Percentiles rank a stretch among this genome's conserved stretches.
phyloP scores from a whole-genome alignment of 1,284 basidiomycete species.

The Tilletia indica region DNA sequence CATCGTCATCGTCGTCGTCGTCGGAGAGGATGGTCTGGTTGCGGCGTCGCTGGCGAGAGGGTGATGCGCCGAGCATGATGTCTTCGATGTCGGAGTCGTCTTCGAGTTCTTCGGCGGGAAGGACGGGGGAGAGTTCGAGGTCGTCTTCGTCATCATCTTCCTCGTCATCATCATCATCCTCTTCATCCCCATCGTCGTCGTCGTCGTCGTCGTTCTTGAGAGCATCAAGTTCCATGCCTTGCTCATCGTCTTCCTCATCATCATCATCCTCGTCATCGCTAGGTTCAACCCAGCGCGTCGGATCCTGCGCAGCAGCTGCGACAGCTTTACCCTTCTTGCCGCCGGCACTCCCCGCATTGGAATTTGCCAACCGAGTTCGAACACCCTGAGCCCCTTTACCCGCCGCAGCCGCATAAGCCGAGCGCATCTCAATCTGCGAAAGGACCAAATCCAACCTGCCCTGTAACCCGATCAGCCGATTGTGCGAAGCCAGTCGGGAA shows the following conservation, averaged over 20 bases:
- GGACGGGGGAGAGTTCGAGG: slow-evolving; percentile 6
- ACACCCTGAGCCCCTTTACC: neutral
- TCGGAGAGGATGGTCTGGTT: neutral
- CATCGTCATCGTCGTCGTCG: neutral
- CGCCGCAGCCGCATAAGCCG: slow-evolving; percentile 36
- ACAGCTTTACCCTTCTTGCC: neutral
- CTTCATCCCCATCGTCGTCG: slow-evolving; percentile 8
- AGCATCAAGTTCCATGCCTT: slow-evolving; percentile 15
- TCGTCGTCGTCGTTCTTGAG: slow-evolving; percentile 9
- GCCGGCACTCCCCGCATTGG: neutral
- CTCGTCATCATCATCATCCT: slow-evolving; percentile 14
- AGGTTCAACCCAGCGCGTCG: slow-evolving; percentile 20
- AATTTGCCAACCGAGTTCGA: neutral
- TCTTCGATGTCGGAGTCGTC: slow-evolving; percentile 18
- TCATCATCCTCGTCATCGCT: slow-evolving; percentile 23
- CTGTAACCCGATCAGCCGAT: slow-evolving; percentile 78
- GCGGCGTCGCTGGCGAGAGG: neutral
- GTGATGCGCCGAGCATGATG: slow-evolving; percentile 1
- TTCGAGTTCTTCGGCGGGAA: neutral
- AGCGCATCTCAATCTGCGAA: slow-evolving; percentile 81
- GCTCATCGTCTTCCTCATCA: slow-evolving; percentile 19
- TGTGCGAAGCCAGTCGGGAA: slow-evolving; percentile 75
- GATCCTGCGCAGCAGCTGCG: slow-evolving; percentile 9
- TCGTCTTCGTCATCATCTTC: slow-evolving; percentile 14
- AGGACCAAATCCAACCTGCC: slow-evolving; percentile 90